Conservation (phyloP, 768 basidiomycete genomes). For the Udeniomyces megalosporus region DNA sequence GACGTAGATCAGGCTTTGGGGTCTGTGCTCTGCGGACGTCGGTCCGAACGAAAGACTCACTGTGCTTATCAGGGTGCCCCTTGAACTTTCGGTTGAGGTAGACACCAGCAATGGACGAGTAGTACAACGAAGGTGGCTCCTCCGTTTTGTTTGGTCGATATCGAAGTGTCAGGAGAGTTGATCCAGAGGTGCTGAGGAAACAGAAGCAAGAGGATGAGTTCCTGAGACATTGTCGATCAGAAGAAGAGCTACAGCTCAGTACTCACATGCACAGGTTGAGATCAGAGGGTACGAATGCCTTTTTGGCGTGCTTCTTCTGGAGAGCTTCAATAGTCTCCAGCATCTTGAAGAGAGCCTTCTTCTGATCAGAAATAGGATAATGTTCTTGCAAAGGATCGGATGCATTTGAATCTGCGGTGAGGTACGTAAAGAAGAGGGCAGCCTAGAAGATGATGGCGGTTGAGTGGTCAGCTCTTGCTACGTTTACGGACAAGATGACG, state of each 20-base stretch:
- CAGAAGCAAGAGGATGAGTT: no score
- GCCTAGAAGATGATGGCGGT: background rate
- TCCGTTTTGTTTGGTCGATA: background rate
- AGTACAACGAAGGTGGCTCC: background rate
- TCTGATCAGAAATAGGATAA: background rate
- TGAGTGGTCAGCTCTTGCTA: no score
- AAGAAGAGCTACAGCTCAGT: background rate
- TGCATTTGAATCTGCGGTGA: background rate
- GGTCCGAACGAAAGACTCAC: background rate
- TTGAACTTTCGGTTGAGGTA: slow-evolving; percentile 19
- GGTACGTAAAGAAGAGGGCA: slow-evolving; percentile 3
- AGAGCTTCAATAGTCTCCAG: background rate
- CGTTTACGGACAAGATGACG: no score
- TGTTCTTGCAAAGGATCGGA: background rate
- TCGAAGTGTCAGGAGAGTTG: background rate
- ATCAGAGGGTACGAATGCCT: background rate
- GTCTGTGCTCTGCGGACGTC: no score
- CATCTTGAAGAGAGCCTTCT: background rate
- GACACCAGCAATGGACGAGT: background rate
- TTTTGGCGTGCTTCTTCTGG: background rate
- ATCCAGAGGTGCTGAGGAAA: background rate
- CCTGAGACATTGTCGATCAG: no score
- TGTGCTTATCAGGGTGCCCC: slow-evolving; percentile 1
- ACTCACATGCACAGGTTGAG: background rate
- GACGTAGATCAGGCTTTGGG: no score